Base-by-base conservation (phyloP, 495 filamentous ascomycete species). In the Trichodelitschia bisporula region DNA sequence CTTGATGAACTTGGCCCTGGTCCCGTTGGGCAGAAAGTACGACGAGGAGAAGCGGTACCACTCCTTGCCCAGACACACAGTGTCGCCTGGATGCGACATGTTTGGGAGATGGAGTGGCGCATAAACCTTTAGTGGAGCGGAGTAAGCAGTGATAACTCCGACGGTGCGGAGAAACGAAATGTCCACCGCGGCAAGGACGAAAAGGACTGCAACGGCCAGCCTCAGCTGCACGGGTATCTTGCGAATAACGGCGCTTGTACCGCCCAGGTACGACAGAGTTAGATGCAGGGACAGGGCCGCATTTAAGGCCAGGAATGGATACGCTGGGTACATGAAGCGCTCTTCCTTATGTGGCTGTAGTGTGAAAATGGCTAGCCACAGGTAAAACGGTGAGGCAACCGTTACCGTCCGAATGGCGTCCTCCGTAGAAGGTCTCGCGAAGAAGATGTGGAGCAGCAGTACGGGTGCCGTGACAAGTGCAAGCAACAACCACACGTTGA, bases 31-130 rank as follows among this genome's bases (percentile, higher is more conserved):
- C 0, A 99, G 58, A 47, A 83, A 77, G 53, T 83, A 95, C 3
- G 78, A 83, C 10, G 77, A 82, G 8, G 89, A 89, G 44, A 90
- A 99, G 28, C 89, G 77, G 46, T 99, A 93, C 89, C 89, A 99
- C 47, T 99, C 89, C 47, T 93, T 95, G 25, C 75, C 83, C 28
- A 92, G 62, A 50, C 89, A 99, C 3, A 99, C 65, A 26, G 71
- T 71, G n/a, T 68, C 70, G 2, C 48, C 44, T 2, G 55, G 46
- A 15, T 47, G 8, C 10, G 18, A 41, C 13, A 49, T 37, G n/a
- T n/a, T n/a, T n/a, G n/a, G n/a, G n/a, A n/a, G n/a, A 26, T 66
- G 59, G 17, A 67, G 48, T 0, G 66, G 54, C 17, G 52, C 52
- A 41, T 91, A 89, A 4, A 95, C 52, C 16, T 68, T 61, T 17